These are phyloP conservation scores for Geotrichum australiense DNA, from an alignment of 1,139 yeast species.

Conservation along the genomic window DNA sequence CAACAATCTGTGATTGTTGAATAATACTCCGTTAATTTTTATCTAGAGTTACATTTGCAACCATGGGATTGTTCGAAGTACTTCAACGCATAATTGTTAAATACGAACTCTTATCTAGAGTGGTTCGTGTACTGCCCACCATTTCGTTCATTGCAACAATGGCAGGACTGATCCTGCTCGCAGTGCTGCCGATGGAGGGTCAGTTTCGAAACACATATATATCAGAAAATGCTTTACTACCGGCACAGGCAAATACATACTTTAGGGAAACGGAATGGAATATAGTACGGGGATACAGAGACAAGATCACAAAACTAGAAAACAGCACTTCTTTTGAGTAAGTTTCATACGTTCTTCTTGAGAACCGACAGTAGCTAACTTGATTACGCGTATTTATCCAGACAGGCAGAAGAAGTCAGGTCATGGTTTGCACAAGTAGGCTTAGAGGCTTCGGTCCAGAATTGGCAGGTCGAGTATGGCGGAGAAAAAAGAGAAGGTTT, in stretches of 20 bases:
- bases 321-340: conserved; percentile 16
- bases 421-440: conserved; percentile 70
- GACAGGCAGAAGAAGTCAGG: conserved; percentile 42
- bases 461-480: conserved; percentile 31
- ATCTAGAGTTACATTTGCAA: no score
- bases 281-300: conserved; percentile 75
- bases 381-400: conserved; percentile 13
- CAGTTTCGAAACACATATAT: conserved; percentile 77
- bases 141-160: conserved; percentile 56
- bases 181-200: conserved; percentile 71
- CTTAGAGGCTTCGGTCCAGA: conserved; percentile 52
- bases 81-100: conserved; percentile 29
- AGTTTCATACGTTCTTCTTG: conserved; percentile 7
- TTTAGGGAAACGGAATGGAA: conserved; percentile 96
- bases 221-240: conserved; percentile 94
- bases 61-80: conserved; percentile 38
- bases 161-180: conserved; percentile 59
- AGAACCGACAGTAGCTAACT: conserved; percentile 14
- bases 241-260: conserved; percentile 89
- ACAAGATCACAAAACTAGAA: conserved; percentile 42
- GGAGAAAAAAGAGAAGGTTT: conserved; percentile 40
- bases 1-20: no score
- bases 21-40: no score
- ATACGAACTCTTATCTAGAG: conserved; percentile 28
- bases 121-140: conserved; percentile 43